Conservation (phyloP, 441 rosid genomes). For the Kokia cookei region DNA sequence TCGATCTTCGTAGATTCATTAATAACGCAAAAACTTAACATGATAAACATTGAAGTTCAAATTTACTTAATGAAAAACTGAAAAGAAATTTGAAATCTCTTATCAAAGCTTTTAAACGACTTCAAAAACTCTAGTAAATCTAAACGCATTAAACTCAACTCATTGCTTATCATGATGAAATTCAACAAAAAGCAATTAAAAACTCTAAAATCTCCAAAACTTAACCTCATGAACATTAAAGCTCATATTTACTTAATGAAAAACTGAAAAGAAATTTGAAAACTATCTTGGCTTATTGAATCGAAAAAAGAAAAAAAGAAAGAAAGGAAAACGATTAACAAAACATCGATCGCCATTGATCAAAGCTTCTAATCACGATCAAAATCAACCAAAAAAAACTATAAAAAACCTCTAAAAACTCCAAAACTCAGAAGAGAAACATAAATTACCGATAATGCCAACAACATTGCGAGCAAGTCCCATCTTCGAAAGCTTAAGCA, state of each 20-base stretch:
- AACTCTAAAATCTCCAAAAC: too few species aligned
- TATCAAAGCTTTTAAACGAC: too few species aligned
- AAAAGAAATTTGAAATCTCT: too few species aligned
- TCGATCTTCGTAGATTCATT: not conserved
- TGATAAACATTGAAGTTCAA: not conserved
- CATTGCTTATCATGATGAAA: too few species aligned
- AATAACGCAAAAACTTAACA: not conserved
- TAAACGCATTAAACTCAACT: too few species aligned
- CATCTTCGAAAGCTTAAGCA: not conserved
- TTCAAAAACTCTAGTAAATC: too few species aligned
- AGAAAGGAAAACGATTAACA: not conserved
- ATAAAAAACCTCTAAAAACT: not conserved
- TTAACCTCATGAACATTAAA: too few species aligned
- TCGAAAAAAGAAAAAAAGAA: not conserved
- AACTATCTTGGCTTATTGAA: not conserved
- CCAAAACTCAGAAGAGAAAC: not conserved
- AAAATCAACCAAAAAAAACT: not conserved
- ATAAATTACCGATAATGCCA: constrained; percentile 38
- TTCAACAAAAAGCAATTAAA: not conserved
- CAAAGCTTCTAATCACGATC: not conserved
- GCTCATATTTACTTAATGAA: too few species aligned
- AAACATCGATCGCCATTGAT: not conserved
- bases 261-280: not conserved
- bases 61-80: not conserved
- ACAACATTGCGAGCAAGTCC: constrained; percentile 18